These are phyloP conservation scores for Linnemannia schmuckeri DNA, from an alignment of 192 early-diverging fungal species.

Conservation along the genomic window DNA sequence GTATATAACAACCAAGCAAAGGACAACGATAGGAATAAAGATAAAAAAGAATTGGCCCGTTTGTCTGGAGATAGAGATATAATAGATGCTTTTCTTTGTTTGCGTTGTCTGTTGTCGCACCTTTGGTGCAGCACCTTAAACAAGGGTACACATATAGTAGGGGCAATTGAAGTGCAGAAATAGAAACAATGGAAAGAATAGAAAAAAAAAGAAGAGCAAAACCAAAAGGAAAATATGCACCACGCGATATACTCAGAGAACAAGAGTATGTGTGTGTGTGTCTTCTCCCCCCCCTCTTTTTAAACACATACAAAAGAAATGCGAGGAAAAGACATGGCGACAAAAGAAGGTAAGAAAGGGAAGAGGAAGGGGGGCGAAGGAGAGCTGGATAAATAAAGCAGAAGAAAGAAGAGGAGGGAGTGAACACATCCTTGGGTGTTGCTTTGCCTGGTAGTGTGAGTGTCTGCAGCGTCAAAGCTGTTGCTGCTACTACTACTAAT, in stretches of 20 bases:
- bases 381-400: neutral
- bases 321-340: neutral
- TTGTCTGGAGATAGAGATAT: neutral
- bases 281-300: neutral
- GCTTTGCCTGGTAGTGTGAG: neutral
- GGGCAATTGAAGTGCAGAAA: slow-evolving; percentile 12
- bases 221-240: neutral
- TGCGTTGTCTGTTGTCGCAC: too few relatives aligned
- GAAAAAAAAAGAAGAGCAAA: neutral
- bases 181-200: slow-evolving; percentile 1
- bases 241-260: neutral
- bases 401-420: too few relatives aligned
- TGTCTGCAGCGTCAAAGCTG: neutral
- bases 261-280: too few relatives aligned
- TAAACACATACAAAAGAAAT: neutral
- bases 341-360: neutral
- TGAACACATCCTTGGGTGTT: neutral
- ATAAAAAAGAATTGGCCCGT: neutral
- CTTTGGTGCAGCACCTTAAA: neutral
- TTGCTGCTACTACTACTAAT: neutral
- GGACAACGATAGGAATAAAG: too few relatives aligned
- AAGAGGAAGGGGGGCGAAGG: neutral
- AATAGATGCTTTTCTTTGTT: too few relatives aligned
- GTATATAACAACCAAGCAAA: too few relatives aligned
- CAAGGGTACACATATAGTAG: neutral